phyloP scores from a whole-genome alignment of 2,329 filamentous ascomycete genomes.

The Ascochyta koolunga region DNA sequence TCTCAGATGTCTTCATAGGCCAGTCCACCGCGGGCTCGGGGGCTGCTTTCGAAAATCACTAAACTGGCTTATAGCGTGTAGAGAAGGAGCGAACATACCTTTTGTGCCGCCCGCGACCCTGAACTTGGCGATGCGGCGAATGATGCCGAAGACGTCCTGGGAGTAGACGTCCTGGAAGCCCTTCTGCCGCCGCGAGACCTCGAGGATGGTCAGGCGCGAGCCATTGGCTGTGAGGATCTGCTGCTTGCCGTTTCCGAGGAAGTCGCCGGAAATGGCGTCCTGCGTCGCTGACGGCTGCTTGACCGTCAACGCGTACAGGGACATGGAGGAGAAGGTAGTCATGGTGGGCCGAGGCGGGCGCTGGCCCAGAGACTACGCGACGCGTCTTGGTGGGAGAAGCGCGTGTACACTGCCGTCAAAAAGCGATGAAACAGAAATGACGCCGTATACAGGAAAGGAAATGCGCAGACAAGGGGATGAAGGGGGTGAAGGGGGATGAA shows the following conservation, averaged over 20 bases:
- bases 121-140: slow-evolving; percentile 86
- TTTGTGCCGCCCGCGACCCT: slow-evolving; percentile 92
- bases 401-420: slow-evolving; percentile 3
- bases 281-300: slow-evolving; percentile 89
- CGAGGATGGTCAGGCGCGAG: slow-evolving; percentile 84
- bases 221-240: slow-evolving; percentile 95
- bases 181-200: slow-evolving; percentile 82
- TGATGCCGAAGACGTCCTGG: slow-evolving; percentile 95
- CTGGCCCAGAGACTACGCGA: slow-evolving; percentile 32
- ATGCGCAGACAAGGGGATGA: neutral
- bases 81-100: slow-evolving; percentile 67
- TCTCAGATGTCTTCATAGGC: slow-evolving; percentile 40
- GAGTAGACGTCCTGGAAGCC: slow-evolving; percentile 86
- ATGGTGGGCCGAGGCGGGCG: slow-evolving; percentile 61
- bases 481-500: neutral
- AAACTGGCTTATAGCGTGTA: slow-evolving; percentile 48
- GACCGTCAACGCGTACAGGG: slow-evolving; percentile 96
- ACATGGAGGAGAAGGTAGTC: slow-evolving; percentile 98
- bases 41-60: slow-evolving; percentile 55
- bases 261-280: slow-evolving; percentile 92
- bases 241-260: slow-evolving; percentile 94
- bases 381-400: slow-evolving; percentile 18
- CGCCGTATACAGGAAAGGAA: slow-evolving; percentile 10
- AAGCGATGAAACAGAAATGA: slow-evolving; percentile 1
- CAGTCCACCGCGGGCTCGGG: slow-evolving; percentile 34